A percentile compares a stretch with the other conserved stretches of the same genome.
Conservation (phyloP, 306 rosid genomes). For the Prunus mongolica region DNA sequence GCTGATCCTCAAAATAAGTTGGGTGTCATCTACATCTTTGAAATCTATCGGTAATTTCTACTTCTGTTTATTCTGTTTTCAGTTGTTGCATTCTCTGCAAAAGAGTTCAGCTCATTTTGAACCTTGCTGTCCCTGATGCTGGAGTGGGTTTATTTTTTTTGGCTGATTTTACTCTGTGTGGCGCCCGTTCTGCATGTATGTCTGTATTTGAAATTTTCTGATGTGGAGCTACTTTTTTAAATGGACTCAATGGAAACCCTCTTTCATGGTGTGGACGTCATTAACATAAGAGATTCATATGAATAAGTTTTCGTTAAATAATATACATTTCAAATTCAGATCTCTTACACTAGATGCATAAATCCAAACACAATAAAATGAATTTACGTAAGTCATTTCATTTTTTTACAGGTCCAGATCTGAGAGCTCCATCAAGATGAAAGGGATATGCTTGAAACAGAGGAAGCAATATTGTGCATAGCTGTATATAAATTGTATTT, state of each 20-base stretch:
- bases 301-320: no score
- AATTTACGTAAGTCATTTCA: background rate
- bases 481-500: conserved; percentile 3
- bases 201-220: background rate
- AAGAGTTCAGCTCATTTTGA: background rate
- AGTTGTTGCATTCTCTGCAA: background rate
- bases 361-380: background rate
- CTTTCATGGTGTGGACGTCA: background rate
- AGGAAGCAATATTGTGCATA: background rate
- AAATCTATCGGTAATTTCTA: conserved; percentile 31
- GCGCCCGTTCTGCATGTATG: background rate
- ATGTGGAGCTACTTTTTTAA: background rate
- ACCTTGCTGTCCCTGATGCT: background rate
- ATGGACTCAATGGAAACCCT: background rate
- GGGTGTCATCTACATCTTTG: background rate
- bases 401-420: conserved; percentile 17
- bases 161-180: background rate
- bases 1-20: conserved; percentile 40
- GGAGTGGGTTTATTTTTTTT: background rate
- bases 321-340: background rate
- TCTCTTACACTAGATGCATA: background rate
- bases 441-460: conserved; percentile 12
- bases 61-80: background rate
- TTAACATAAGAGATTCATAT: no score
- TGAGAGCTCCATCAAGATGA: conserved; percentile 10